Evolutionary conservation across 768 basidiomycete genomes (phyloP).

Genomic region (Strobilomyces confusus): DNA sequence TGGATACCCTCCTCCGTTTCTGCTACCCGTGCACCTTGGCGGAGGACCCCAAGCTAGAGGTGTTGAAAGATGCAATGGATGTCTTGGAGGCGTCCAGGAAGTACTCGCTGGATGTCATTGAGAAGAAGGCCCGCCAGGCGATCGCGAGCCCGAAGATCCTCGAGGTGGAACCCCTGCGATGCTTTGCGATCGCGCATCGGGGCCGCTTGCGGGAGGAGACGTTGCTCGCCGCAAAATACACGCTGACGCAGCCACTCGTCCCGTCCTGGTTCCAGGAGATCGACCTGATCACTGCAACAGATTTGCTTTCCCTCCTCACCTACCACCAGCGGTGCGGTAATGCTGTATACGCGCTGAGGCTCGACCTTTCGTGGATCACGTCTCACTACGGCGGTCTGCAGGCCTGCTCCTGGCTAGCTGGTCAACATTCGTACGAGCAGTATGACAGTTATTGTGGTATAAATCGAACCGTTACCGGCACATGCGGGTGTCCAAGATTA

Average conservation of each 20-base stretch:
- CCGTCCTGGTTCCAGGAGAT: slow-evolving; percentile 26
- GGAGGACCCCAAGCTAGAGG: neutral
- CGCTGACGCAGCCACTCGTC: slow-evolving; percentile 23
- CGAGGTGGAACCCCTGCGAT: neutral
- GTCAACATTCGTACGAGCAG: neutral
- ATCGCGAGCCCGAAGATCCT: neutral
- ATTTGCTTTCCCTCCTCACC: slow-evolving; percentile 21
- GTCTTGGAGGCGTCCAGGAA: neutral
- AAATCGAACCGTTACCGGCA: no score
- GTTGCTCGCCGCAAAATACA: slow-evolving; percentile 2
- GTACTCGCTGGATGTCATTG: neutral
- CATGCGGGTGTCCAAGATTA: neutral
- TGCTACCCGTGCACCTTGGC: slow-evolving; percentile 10
- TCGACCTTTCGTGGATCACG: slow-evolving; percentile 12
- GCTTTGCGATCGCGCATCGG: neutral
- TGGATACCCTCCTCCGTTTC: slow-evolving; percentile 12
- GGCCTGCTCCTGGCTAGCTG: slow-evolving; percentile 6
- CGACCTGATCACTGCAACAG: slow-evolving; percentile 21
- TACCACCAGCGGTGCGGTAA: slow-evolving; percentile 19
- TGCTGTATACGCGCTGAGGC: slow-evolving; percentile 5
- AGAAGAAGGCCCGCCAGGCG: neutral
- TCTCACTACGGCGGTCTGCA: neutral
- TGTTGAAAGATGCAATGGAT: neutral
- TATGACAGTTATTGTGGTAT: no score
- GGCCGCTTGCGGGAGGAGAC: neutral